phyloP scores from a whole-genome alignment of 1,139 yeast species.

The Yamadazyma kanchanaburiensis region DNA sequence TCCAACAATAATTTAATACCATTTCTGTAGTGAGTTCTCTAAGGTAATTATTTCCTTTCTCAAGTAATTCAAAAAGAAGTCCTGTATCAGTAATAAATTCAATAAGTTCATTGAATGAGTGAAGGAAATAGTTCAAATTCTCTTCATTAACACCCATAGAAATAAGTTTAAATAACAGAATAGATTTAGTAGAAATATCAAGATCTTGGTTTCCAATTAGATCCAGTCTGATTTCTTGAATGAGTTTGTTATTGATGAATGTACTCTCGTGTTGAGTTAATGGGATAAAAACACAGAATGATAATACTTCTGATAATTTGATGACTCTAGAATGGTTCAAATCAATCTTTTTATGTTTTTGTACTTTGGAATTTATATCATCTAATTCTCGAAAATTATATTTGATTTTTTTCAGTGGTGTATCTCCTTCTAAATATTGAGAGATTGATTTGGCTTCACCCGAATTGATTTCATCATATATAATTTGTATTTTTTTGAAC shows the following conservation, averaged over 20 bases:
- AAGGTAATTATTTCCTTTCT: constrained; percentile 8
- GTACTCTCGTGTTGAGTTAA: constrained; percentile 2
- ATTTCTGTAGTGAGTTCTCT: constrained; percentile 26
- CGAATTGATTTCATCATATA: constrained; percentile 13
- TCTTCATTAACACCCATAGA: constrained; percentile 14
- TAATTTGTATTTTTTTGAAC: constrained; percentile 10
- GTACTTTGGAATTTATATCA: constrained; percentile 7
- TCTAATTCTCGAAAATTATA: constrained; percentile 13
- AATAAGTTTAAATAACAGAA: constrained; percentile 13
- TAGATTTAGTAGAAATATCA: constrained; percentile 10
- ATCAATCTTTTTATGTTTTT: background rate
- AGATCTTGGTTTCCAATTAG: constrained; percentile 5
- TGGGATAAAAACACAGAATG: constrained; percentile 8
- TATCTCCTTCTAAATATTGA: constrained; percentile 3
- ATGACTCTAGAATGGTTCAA: constrained; percentile 1
- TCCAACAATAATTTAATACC: constrained; percentile 34
- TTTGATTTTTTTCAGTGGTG: constrained; percentile 2
- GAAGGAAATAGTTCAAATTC: constrained; percentile 30
- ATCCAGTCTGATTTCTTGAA: constrained; percentile 8
- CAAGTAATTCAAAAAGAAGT: constrained; percentile 18
- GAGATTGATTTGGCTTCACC: constrained; percentile 5
- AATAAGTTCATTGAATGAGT: constrained; percentile 31
- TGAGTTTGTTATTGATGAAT: constrained; percentile 9
- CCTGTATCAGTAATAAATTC: constrained; percentile 33
- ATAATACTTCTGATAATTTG: constrained; percentile 6